Evolutionary conservation across 2,329 filamentous ascomycete species (phyloP), one percentile per base, ranked within the genome.

Genomic region (Sporothrix sp.): DNA sequence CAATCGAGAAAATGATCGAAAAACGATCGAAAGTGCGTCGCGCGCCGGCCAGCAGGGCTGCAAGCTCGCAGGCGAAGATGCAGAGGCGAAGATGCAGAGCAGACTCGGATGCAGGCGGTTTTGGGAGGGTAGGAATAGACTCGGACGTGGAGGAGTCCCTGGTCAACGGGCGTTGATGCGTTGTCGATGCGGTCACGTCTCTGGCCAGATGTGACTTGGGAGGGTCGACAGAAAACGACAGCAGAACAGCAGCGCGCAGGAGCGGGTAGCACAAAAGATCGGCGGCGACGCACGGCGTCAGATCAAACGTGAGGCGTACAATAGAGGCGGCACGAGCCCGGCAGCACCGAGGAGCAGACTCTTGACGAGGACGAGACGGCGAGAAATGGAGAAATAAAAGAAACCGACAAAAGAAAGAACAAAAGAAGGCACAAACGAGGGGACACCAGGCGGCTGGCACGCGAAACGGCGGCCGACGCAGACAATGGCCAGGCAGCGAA

Each of bases 271-370:
- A 27, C 27, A 48, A 35, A 39, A 9, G 45, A 48, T 48, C 45
- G 35, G 45, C 45, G 45, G 45, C 45, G 35, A 48, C 35, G 45
- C 45, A 48, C 45, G 45, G 45, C 25, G 39, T 23, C 32, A 39
- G 27, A 39, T 38, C 16, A 27, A 37, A 39, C 39, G 36, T 48
- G 45, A 37, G 32, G 45, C 45, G 45, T 48, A 48, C 39, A 48
- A 35, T 48, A 23, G 46, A 48, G 46, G 27, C 36, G 36, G 35
- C 27, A 39, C 13, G 36, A 39, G 36, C 45, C 25, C 35, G 45
- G 27, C 45, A 35, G 35, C 45, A 20, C 16, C 30, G 36, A 35
- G 35, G 23, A 25, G 32, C 32, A 46, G 42, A 13, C 10, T 33
- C 42, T 44, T 28, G 42, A 44, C 33, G 16, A 21, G n/a, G 13